These are phyloP conservation scores for Artemisia annua DNA, from an alignment of 129 eudicot genomes.

Conservation along the genomic window DNA sequence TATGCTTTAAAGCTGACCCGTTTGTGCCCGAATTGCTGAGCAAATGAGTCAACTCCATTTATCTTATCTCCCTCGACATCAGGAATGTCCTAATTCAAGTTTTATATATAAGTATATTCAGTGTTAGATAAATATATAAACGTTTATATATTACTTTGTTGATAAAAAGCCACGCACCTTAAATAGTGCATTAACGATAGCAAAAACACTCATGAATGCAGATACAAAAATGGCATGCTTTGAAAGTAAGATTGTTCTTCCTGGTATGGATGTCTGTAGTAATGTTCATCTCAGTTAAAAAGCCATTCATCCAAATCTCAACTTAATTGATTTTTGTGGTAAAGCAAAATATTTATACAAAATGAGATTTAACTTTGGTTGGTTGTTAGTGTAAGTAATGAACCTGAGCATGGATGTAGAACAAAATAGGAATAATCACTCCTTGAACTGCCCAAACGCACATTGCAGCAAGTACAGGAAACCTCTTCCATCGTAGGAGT, in stretches of 20 bases:
- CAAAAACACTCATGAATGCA: constrained; percentile 33
- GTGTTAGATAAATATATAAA: background rate
- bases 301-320: background rate
- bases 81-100: constrained; percentile 30
- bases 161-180: constrained; percentile 9
- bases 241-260: constrained; percentile 23
- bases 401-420: constrained; percentile 36
- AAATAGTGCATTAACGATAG: constrained; percentile 25
- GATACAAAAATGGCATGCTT: constrained; percentile 34
- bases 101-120: background rate
- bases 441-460: constrained; percentile 38
- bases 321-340: background rate
- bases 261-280: constrained; percentile 15
- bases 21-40: constrained; percentile 27
- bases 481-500: constrained; percentile 33
- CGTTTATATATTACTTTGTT: no score
- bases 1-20: constrained; percentile 4
- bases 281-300: background rate
- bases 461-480: constrained; percentile 28
- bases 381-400: background rate
- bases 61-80: constrained; percentile 40
- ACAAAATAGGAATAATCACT: constrained; percentile 31
- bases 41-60: constrained; percentile 30
- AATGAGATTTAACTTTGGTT: background rate
- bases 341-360: no score